Evolutionary conservation across 345 rosid species (phyloP), one percentile per base, ranked within the genome.

Genomic region (Citrus sp.): DNA sequence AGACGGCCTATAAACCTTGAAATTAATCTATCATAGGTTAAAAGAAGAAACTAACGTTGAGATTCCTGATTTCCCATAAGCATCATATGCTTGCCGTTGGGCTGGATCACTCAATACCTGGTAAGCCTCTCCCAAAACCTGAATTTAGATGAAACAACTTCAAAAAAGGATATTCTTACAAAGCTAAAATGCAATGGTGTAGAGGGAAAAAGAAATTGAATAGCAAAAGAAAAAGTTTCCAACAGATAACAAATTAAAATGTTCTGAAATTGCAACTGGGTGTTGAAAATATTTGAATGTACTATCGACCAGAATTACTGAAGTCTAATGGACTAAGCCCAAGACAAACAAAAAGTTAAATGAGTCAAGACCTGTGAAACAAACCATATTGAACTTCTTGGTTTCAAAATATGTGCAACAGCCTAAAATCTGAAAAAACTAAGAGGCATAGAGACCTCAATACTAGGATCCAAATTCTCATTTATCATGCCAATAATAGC

Each of bases 61-160:
- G 80, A 96, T 92, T 82, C 99, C 99, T 40, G 99, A 87, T 87
- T 96, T 96, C 61, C 99, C 99, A 80, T 85, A 63, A 42, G 88
- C 87, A 92, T 96, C 98, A 72, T 96, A 96, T 80, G 99, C 97
- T 88, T 94, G 95, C 14, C 98, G 90, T 84, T 96, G 99, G 75
- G 84, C 63, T 49, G 95, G 88, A 89, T 94, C 98, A 82, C 98
- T 96, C 79, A 96, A 73, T 59, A 96, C 99, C 86, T 96, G 99
- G 87, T 96, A 92, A 30, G 97, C 99, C 84, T 96, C 99, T 78
- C 99, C 97, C 83, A 96, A 82, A 59, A 85, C 97, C 98, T 96
- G 82, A 80, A 85, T 51, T 32, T 75, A 79, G 69, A 66, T 46
- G 62, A 75, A 76, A n/a, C 18, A 32, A 65, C 70, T 22, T 34